Base-by-base conservation (phyloP, 2,329 filamentous ascomycete species). In the Aureobasidium namibiae region DNA sequence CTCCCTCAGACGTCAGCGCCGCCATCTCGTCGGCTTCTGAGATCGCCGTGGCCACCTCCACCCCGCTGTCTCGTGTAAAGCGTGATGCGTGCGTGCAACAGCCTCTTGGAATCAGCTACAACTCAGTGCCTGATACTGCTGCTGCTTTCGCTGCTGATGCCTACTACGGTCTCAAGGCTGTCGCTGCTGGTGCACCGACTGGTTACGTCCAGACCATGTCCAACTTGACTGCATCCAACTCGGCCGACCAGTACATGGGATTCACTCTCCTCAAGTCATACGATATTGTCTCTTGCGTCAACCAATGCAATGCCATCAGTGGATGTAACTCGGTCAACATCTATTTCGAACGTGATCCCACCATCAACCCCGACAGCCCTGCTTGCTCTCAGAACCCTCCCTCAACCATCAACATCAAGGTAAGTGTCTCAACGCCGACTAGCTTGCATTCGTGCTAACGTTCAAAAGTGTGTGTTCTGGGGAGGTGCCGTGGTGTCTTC, bases 321-420 rank as follows among this genome's bases (percentile, higher is more conserved):
- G 61, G 61, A n/a, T 65, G 62, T 46, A 53, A 53, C 14, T 39
- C 45, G 5, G 56, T 63, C 44, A 65, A 63, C 50, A 57, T 63
- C 26, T 60, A 69, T 63, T 64, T 67, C 45, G 70, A 73, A 59
- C 67, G 73, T 41, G 69, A 73, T 57, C 72, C 73, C 7, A 64
- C 63, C 5, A 23, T 50, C 11, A 50, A 36, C 21, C 31, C 31
- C 5, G 31, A 36, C 18, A 31, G 11, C 16, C 4, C 31, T 9
- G 10, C 29, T 3, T 36, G 46, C 13, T 10, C 29, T n/a, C n/a
- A n/a, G 1, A 34, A 48, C 4, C 45, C 45, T 1, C 16, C n/a
- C 1, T 21, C 16, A 2, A 34, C 29, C 6, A 9, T 50, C 18
- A 50, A 36, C 31, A 50, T 50, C 46, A n/a, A n/a, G n/a, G n/a